Evolutionary conservation across 2,329 filamentous ascomycete species (phyloP).

Genomic region (Venturia carpophila): DNA sequence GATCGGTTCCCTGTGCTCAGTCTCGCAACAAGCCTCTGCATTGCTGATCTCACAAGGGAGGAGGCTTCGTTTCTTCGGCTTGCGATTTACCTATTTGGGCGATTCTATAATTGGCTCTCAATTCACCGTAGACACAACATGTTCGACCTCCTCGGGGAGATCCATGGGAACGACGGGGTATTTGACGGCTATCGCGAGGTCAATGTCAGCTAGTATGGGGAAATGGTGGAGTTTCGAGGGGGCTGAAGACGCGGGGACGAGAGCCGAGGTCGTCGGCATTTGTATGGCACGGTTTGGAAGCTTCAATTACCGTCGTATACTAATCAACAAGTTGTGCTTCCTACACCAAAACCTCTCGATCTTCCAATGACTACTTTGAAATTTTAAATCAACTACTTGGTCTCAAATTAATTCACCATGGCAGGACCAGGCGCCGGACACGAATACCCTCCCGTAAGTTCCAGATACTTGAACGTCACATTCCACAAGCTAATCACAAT

Average conservation of each 20-base stretch:
- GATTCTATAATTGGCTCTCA: too few relatives aligned
- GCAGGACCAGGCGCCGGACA: constrained; percentile 57
- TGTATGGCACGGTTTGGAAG: background rate
- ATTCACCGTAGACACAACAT: too few relatives aligned
- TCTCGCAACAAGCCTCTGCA: too few relatives aligned
- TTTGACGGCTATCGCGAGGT: background rate
- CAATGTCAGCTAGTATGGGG: background rate
- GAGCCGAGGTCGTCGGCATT: constrained; percentile 5
- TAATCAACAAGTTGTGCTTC: background rate
- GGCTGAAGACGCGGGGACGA: constrained; percentile 6
- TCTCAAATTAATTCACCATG: constrained; percentile 23
- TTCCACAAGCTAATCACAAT: background rate
- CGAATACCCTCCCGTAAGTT: constrained; percentile 58
- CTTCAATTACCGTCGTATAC: background rate
- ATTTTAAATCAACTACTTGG: background rate
- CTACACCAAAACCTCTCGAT: background rate
- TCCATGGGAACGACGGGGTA: too few relatives aligned
- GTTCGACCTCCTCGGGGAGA: too few relatives aligned
- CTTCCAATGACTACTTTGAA: background rate
- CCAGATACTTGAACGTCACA: background rate
- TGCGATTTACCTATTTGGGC: too few relatives aligned
- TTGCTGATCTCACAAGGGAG: too few relatives aligned
- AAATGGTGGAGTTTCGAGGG: background rate
- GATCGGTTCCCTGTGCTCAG: too few relatives aligned
- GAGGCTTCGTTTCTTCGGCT: too few relatives aligned